phyloP scores from a whole-genome alignment of 1,139 yeast genomes.

The Groenewaldozyma sp. region DNA sequence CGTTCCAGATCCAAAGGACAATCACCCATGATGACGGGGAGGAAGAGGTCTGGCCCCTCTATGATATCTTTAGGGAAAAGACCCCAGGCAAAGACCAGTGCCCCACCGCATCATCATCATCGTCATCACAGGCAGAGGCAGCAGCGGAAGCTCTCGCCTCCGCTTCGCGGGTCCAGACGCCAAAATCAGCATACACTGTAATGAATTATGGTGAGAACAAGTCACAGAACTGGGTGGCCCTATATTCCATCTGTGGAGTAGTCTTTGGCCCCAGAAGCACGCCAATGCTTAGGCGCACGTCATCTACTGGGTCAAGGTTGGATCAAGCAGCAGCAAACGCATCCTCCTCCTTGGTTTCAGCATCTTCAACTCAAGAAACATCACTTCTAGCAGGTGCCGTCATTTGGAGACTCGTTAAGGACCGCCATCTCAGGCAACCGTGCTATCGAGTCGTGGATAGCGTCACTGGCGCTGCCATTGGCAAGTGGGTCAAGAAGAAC shows the following conservation, averaged over 20 bases:
- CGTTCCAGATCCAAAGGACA: neutral
- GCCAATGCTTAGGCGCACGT: neutral
- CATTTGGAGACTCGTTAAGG: conserved; percentile 11
- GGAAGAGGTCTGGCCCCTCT: neutral
- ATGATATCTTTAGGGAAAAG: too few species aligned
- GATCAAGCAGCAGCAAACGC: too few species aligned
- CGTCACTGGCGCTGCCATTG: conserved; percentile 10
- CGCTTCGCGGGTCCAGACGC: too few species aligned
- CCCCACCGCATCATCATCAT: neutral
- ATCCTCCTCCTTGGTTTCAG: too few species aligned
- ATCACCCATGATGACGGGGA: too few species aligned
- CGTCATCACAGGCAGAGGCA: too few species aligned
- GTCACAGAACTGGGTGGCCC: neutral
- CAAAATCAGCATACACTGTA: neutral
- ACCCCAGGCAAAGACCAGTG: too few species aligned
- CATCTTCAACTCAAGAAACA: too few species aligned
- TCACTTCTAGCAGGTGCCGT: too few species aligned
- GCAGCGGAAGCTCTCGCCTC: too few species aligned
- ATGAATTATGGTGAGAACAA: neutral
- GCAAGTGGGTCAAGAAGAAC: conserved; percentile 10
- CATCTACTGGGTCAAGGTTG: neutral
- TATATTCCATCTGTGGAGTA: conserved; percentile 1
- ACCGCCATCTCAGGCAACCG: too few species aligned
- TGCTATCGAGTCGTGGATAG: conserved; percentile 11
- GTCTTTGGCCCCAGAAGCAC: neutral